phyloP scores from a whole-genome alignment of 495 filamentous ascomycete genomes.

The Lichina pygmaea region DNA sequence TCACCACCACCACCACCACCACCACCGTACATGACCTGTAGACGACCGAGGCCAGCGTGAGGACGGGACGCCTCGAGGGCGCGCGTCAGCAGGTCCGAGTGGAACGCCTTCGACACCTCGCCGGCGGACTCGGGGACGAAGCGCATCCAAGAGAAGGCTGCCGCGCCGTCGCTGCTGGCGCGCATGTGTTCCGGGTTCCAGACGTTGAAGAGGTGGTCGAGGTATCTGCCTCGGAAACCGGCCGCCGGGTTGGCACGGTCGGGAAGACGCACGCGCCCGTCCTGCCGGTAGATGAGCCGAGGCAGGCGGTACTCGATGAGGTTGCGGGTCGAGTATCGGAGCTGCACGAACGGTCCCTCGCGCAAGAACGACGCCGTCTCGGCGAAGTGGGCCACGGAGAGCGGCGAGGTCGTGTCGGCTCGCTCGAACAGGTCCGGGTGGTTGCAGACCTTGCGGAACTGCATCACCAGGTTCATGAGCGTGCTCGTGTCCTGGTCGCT shows the following conservation, averaged over 20 bases:
- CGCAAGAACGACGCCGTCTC: slow-evolving; percentile 87
- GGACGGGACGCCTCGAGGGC: slow-evolving; percentile 17
- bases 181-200: slow-evolving; percentile 60
- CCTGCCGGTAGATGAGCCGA: slow-evolving; percentile 46
- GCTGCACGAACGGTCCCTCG: slow-evolving; percentile 52
- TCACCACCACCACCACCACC: too few species aligned
- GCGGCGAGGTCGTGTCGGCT: slow-evolving; percentile 69
- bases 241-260: slow-evolving; percentile 45
- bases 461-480: slow-evolving; percentile 98
- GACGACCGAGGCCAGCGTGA: slow-evolving; percentile 7
- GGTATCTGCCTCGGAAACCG: slow-evolving; percentile 49
- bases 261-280: slow-evolving; percentile 47
- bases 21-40: slow-evolving; percentile 33
- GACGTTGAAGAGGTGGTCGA: slow-evolving; percentile 62
- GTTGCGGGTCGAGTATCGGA: slow-evolving; percentile 71
- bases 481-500: slow-evolving; percentile 88
- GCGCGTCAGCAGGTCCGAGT: slow-evolving; percentile 34
- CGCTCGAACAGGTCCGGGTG: slow-evolving; percentile 94
- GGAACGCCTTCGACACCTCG: slow-evolving; percentile 39
- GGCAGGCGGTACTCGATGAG: slow-evolving; percentile 65
- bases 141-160: slow-evolving; percentile 70
- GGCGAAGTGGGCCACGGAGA: slow-evolving; percentile 58
- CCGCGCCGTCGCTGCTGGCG: slow-evolving; percentile 23
- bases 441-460: slow-evolving; percentile 98
- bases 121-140: slow-evolving; percentile 54